A percentile compares a stretch with the other conserved stretches of the same genome.
These are phyloP conservation scores for Sophora flavescens DNA, from an alignment of 306 rosid species.

Conservation along the genomic window DNA sequence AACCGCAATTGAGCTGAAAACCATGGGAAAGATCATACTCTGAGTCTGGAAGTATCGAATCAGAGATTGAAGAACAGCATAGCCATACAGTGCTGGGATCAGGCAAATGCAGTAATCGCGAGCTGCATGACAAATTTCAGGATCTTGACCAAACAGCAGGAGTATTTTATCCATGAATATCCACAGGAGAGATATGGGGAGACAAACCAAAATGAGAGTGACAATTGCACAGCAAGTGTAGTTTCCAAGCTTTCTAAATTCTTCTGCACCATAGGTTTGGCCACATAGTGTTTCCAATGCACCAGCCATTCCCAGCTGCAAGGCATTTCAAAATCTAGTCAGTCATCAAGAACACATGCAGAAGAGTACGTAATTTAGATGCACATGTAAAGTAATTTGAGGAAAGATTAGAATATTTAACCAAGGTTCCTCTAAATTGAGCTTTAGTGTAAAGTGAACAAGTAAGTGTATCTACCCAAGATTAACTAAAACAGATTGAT, in stretches of 20 bases:
- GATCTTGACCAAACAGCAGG: slow-evolving; percentile 61
- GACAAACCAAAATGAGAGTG: slow-evolving; percentile 55
- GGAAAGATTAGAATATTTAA: neutral
- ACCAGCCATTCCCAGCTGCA: slow-evolving; percentile 70
- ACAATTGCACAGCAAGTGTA: slow-evolving; percentile 58
- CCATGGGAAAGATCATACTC: slow-evolving; percentile 63
- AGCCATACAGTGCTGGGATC: slow-evolving; percentile 65
- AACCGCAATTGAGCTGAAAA: slow-evolving; percentile 53
- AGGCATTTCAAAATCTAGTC: slow-evolving; percentile 27
- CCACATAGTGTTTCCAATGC: slow-evolving; percentile 78
- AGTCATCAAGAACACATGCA: neutral
- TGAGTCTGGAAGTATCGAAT: slow-evolving; percentile 65
- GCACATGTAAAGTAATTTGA: neutral
- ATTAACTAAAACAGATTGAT: too few species aligned
- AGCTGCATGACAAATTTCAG: slow-evolving; percentile 53
- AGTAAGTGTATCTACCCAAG: too few species aligned
- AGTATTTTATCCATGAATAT: slow-evolving; percentile 63
- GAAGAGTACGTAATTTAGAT: neutral
- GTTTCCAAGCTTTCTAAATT: slow-evolving; percentile 57
- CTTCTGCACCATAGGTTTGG: slow-evolving; percentile 67
- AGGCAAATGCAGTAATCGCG: slow-evolving; percentile 52
- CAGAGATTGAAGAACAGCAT: slow-evolving; percentile 60
- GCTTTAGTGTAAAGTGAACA: too few species aligned
- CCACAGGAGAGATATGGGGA: slow-evolving; percentile 69
- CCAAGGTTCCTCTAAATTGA: too few species aligned